Evolutionary conservation across 495 filamentous ascomycete species (phyloP), one percentile per base, ranked within the genome.

Genomic region (Talaromyces proteolyticus): DNA sequence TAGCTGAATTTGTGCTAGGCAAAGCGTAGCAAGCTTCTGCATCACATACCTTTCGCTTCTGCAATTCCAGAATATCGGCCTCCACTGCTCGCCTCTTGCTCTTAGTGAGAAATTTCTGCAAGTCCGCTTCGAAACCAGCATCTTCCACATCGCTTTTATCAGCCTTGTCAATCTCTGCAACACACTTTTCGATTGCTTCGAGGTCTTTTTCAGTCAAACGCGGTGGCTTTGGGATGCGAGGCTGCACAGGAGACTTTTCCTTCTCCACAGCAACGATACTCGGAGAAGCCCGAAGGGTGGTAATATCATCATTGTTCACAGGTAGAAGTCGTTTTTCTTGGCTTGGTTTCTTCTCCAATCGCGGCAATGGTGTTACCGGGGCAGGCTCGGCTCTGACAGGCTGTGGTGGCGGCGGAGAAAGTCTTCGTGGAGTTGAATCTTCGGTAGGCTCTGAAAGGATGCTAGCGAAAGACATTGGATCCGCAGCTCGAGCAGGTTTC

Each of bases 391-490:
- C 38, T n/a, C 72, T 67, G 37, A 55, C 60, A 42, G 67, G 51
- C 23, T 44, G 38, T 50, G 38, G 55, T 21, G 68, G 60, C 20
- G 63, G 55, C 40, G 72, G 68, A 38, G 63, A 62, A 40, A 54
- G 63, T 51, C 68, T 69, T 57, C 62, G 65, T 1, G 77, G 73
- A 4, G 75, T 56, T 26, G 81, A 76, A 40, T 89, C 87, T 59
- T 73, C 65, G 16, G 74, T 66, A 20, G 86, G 78, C 51, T 77
- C 84, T 1, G 89, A 91, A 29, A 95, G 79, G 49, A 95, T 94
- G 61, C 87, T 93, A 25, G 88, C 89, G 56, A 95, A 89, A 3
- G 88, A 89, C 90, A 95, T 95, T 12, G 90, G 86, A 66, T 91
- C 85, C 17, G 83, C 80, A 45, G 84, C 79, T 54, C 86, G 80